These are phyloP conservation scores for Wallacemonas sp. DNA, from an alignment of 208 protist genomes.

Conservation along the genomic window DNA sequence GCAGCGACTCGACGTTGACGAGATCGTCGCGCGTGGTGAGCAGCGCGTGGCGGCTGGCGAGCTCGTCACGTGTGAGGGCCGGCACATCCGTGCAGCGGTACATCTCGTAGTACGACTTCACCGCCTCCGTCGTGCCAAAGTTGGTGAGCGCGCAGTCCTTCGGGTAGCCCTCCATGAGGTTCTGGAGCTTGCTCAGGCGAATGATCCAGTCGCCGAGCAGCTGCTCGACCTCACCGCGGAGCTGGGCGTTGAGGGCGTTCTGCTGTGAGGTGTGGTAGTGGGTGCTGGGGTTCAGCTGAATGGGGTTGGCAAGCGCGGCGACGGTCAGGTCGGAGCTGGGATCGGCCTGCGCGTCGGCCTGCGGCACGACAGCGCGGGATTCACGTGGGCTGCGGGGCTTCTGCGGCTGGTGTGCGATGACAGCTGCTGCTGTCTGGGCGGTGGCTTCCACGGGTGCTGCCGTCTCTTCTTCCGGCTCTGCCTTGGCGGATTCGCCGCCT, in stretches of 20 bases:
- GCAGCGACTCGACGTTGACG: conserved; percentile 34
- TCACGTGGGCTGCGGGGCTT: background rate
- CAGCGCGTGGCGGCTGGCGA: conserved; percentile 46
- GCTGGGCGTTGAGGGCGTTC: conserved; percentile 70
- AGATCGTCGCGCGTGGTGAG: conserved; percentile 29
- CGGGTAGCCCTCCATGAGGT: conserved; percentile 42
- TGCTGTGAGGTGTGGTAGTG: conserved; percentile 84
- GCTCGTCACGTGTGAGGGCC: conserved; percentile 31
- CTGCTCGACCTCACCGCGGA: conserved; percentile 60
- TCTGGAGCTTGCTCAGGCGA: conserved; percentile 43
- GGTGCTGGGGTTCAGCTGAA: conserved; percentile 41
- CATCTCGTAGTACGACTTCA: conserved; percentile 47
- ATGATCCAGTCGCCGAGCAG: conserved; percentile 43
- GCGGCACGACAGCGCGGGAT: conserved; percentile 16
- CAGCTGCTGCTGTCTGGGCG: too few species aligned
- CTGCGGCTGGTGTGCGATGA: background rate
- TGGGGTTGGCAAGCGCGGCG: conserved; percentile 44
- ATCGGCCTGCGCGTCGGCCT: conserved; percentile 14
- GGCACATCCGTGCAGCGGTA: conserved; percentile 71
- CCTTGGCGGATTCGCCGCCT: background rate
- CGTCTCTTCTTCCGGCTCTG: background rate
- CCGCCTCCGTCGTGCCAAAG: conserved; percentile 34
- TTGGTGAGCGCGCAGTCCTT: conserved; percentile 34
- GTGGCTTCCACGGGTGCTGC: background rate
- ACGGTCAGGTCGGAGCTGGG: conserved; percentile 28